Base-by-base conservation (phyloP, 129 eudicot species). In the Flaveria bidentis region DNA sequence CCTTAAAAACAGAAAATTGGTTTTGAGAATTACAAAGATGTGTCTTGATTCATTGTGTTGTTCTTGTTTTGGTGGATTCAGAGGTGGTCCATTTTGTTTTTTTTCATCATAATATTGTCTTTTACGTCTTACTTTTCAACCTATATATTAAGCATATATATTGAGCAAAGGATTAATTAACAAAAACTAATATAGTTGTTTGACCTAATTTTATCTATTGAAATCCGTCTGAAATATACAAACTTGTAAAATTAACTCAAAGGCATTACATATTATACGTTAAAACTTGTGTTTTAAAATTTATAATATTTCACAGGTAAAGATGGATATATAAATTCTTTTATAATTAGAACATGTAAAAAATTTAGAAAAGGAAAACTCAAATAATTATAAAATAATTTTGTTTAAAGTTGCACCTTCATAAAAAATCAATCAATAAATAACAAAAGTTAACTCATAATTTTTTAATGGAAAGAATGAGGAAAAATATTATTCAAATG, bases 11-110 rank as follows among this genome's bases (percentile, higher is more conserved):
- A 51, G 15, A 51, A 58, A 60, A 23, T 1, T 60, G 33, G 66
- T 23, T 26, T 61, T 61, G 9, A 61, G 67, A 61, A 61, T 12
- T 20, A 44, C 36, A n/a, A 68, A 68, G 4, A 12, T 17, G 67
- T n/a, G 73, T 68, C 73, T 68, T 68, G 73, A 13, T 68, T 12
- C 73, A 68, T n/a, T 68, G 73, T 20, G 44, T 3, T 42, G 47
- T 10, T 13, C 53, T 39, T 44, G 9, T 16, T 22, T 46, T 16
- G 73, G 41, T 45, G 73, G 73, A 44, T 44, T 68, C 56, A 13
- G 39, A 68, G 8, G 41, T 68, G 73, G 41, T 16, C 41, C 52
- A 23, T 42, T 68, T 68, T 67, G 72, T n/a, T 67, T 42, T 67
- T 15, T 12, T 17, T 67, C 49, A 17, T 67, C 52, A 42, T 67